Evolutionary conservation across 768 basidiomycete species (phyloP), one percentile per base, ranked within the genome.

Genomic region (Leccinum barrowsii): DNA sequence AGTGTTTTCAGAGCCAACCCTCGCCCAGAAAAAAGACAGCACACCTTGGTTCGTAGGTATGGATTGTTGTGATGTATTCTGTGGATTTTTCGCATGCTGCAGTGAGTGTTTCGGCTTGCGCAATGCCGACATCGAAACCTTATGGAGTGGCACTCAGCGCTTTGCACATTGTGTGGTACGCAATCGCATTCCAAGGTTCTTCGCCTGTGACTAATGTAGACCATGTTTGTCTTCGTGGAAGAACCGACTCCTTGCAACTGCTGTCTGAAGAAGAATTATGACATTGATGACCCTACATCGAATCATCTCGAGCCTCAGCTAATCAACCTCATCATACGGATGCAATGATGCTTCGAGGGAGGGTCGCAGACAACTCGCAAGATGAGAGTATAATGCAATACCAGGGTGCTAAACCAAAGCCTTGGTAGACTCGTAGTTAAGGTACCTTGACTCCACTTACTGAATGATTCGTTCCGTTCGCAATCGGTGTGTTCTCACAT

Each of bases 31-130:
- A 40, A 40, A n/a, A 40, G 17, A 40, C 12, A 47, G 5, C 3
- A 47, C 21, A 22, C 21, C 37, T 40, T 4, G 37, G 37, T 1
- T 32, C 37, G 4, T 40, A 40, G 37, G 19, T 15, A 68, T 68
- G 67, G 69, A 69, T 46, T 66, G 59, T 48, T 71, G 68, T 21
- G 67, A 71, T 21, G 15, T 62, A n/a, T 40, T 69, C 34, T 58
- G 65, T 28, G 61, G 59, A 30, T 55, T 69, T 22, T 0, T 58
- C 4, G 61, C 61, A 7, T 71, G 69, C 50, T 67, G 67, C 30
- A 65, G 65, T 63, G 48, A 59, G 64, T 57, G 22, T 34, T 40
- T 21, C 8, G 21, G 24, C 21, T 46, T 44, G 0, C 15, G 4
- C 30, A 30, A 44, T 49, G 32, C 52, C 34, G 26, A 48, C 11